These are phyloP conservation scores for Pseudogymnoascus sp. DNA, from an alignment of 2,329 filamentous ascomycete species.

Conservation along the genomic window DNA sequence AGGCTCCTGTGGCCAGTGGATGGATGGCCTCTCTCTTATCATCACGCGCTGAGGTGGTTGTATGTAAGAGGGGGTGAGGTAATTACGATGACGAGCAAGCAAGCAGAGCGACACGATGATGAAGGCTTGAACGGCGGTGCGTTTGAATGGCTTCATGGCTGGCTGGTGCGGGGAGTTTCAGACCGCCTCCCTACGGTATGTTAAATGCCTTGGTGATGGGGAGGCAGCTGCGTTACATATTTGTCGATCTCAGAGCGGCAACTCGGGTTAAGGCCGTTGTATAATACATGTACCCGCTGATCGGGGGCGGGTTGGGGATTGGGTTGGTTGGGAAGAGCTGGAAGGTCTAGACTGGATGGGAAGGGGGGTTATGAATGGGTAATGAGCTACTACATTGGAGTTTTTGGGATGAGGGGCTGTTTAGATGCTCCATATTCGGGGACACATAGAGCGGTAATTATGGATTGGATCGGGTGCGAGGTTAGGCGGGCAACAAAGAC, in stretches of 20 bases:
- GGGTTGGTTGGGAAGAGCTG: background rate
- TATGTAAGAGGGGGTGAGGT: background rate
- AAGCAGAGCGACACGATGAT: background rate
- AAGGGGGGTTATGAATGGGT: background rate
- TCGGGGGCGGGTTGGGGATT: background rate
- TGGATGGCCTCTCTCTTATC: conserved; percentile 80
- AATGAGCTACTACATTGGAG: background rate
- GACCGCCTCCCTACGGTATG: background rate
- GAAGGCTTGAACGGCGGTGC: background rate
- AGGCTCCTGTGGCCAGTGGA: conserved; percentile 71
- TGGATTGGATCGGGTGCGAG: background rate
- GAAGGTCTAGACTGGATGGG: background rate
- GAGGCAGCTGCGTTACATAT: background rate
- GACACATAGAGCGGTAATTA: background rate
- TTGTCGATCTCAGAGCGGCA: background rate
- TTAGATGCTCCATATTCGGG: background rate
- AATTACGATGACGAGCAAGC: background rate
- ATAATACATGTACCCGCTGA: background rate
- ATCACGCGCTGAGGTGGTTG: conserved; percentile 52
- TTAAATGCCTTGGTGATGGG: background rate
- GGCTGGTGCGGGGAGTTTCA: background rate
- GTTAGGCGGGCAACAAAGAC: background rate
- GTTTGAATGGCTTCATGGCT: background rate
- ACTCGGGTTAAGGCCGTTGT: background rate
- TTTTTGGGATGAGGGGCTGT: background rate